Base-by-base conservation (phyloP, 2,329 filamentous ascomycete genomes). In the Allantophomopsis lycopodina region DNA sequence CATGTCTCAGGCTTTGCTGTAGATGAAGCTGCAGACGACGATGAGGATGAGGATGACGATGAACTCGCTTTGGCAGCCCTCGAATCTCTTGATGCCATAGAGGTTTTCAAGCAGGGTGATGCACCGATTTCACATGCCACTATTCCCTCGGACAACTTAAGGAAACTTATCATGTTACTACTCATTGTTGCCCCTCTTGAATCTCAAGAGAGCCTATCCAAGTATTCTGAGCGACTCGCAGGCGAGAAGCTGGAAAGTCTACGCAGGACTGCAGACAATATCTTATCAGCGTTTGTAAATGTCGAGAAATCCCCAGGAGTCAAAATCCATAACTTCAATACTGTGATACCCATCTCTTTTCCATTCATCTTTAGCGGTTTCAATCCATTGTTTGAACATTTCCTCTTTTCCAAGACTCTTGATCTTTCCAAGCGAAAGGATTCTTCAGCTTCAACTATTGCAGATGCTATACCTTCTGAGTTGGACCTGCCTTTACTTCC, bases 71-170 rank as follows among this genome's bases (percentile, higher is more conserved):
- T 84, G 17, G 78, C 79, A 1, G 79, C 80, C 0, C 65, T 86
- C 32, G 76, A 83, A 43, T 68, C 77, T 0, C 65, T 87, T 43
- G 72, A 83, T 53, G 71, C 76, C 21, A 64, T 71, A 36, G 73
- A 79, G 8, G 73, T 71, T 0, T 73, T 77, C 46, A 69, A 68
- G 46, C 64, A 72, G 3, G 66, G 64, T 13, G 64, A 68, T 44
- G 54, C 58, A 3, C 66, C 66, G 3, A 69, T 74, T 1, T 68
- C 74, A 34, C 69, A 71, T n/a, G 75, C 79, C 21, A 76, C 82
- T 47, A 81, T 87, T 38, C 81, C 82, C 1, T 72, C 76, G 0
- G 80, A 86, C 52, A 85, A 85, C 51, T 73, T 85, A 41, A 69
- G 76, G 35, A 79, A 75, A 49, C 60, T 87, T 7, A 58, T 86